Percentiles rank a stretch among this genome's conserved stretches.
Conservation (phyloP, 1,284 basidiomycete genomes). For the Sanghuangporus weigelae region DNA sequence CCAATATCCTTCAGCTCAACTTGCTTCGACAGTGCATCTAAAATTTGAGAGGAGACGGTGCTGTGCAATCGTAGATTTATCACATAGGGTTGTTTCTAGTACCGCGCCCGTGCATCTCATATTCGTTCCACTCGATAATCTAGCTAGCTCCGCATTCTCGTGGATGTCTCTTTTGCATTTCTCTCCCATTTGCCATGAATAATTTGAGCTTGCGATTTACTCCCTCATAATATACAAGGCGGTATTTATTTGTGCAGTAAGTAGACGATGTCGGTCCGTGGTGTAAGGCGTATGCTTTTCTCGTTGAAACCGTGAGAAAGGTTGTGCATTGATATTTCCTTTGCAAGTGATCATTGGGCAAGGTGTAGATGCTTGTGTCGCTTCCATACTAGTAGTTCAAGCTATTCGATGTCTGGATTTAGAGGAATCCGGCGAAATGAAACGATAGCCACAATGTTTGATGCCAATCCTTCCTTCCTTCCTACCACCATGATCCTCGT, state of each 20-base stretch:
- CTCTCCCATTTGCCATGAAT: not conserved
- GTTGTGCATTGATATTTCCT: too few species aligned
- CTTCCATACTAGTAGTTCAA: too few species aligned
- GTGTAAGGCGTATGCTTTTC: too few species aligned
- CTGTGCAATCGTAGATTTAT: not conserved
- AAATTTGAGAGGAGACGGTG: not conserved
- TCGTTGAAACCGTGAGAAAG: too few species aligned
- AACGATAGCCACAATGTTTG: too few species aligned
- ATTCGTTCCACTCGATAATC: not conserved
- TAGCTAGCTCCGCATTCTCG: not conserved
- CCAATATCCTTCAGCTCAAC: not conserved
- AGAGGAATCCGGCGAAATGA: too few species aligned
- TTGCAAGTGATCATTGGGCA: too few species aligned
- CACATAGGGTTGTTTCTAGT: not conserved
- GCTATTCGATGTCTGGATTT: too few species aligned
- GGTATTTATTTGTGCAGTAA: not conserved
- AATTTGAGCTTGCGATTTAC: not conserved
- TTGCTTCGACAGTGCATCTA: constrained; percentile 1
- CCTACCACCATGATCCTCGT: too few species aligned
- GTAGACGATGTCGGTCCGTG: not conserved
- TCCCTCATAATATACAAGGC: not conserved
- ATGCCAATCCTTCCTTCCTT: too few species aligned
- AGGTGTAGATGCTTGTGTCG: not conserved
- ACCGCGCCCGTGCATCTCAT: not conserved
- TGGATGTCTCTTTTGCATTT: not conserved